Conservation (phyloP, 1,139 yeast species). For the Yamadazyma kanchanaburiensis region DNA sequence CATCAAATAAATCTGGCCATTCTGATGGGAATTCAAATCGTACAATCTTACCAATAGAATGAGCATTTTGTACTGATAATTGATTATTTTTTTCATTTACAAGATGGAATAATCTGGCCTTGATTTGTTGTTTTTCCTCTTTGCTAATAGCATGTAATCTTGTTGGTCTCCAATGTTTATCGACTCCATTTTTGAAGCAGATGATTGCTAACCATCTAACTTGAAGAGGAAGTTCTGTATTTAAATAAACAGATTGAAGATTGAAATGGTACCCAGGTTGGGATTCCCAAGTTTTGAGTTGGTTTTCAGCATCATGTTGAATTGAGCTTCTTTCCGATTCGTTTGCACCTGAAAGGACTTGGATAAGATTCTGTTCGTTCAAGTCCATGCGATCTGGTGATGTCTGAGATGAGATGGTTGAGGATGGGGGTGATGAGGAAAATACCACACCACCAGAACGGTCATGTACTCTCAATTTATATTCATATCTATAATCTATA, state of each 20-base stretch:
- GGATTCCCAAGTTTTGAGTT: constrained; percentile 65
- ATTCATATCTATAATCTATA: too few relatives aligned
- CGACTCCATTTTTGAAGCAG: constrained; percentile 84
- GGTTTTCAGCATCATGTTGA: constrained; percentile 66
- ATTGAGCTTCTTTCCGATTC: constrained; percentile 41
- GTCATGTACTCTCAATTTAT: too few relatives aligned
- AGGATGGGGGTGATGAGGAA: background rate
- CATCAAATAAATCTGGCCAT: constrained; percentile 80
- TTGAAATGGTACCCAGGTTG: constrained; percentile 56
- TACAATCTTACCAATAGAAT: constrained; percentile 72
- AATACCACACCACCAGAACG: too few relatives aligned
- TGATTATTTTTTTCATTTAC: constrained; percentile 72
- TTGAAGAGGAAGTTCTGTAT: constrained; percentile 55
- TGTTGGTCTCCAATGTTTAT: constrained; percentile 76
- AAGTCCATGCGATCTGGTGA: constrained; percentile 26
- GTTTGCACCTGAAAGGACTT: constrained; percentile 47
- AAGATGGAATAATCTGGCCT: constrained; percentile 53
- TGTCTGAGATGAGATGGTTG: background rate
- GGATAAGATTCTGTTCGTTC: constrained; percentile 18
- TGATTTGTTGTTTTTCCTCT: constrained; percentile 69
- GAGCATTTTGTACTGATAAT: constrained; percentile 77
- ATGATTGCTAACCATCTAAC: constrained; percentile 85
- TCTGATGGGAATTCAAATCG: constrained; percentile 82
- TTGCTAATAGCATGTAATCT: constrained; percentile 52
- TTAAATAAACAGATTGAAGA: constrained; percentile 62